Evolutionary conservation across 2,329 filamentous ascomycete genomes (phyloP).

Genomic region (Cordyceps militaris): DNA sequence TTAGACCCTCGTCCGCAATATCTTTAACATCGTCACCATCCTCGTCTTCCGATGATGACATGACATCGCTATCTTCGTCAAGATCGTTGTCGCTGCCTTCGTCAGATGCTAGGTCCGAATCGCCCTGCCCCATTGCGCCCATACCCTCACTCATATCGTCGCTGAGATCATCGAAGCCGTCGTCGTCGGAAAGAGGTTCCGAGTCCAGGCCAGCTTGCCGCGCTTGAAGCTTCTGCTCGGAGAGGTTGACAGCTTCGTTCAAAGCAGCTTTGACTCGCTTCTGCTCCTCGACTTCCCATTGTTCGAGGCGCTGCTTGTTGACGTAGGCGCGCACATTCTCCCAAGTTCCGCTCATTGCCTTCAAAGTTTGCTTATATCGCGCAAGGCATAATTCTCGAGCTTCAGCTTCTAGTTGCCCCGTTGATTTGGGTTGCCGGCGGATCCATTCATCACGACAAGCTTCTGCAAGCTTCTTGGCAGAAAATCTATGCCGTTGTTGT

Average conservation of each 20-base stretch:
- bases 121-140: conserved; percentile 21
- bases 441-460: conserved; percentile 72
- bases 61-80: conserved; percentile 41
- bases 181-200: conserved; percentile 39
- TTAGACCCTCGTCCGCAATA: conserved; percentile 56
- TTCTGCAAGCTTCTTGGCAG: conserved; percentile 72
- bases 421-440: conserved; percentile 63
- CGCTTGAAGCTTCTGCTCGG: conserved; percentile 60
- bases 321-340: conserved; percentile 57
- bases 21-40: conserved; percentile 40
- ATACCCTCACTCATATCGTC: conserved; percentile 37
- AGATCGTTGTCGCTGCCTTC: conserved; percentile 32
- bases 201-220: conserved; percentile 49
- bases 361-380: conserved; percentile 66
- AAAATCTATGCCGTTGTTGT: conserved; percentile 66
- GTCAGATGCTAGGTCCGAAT: conserved; percentile 29
- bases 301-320: conserved; percentile 50
- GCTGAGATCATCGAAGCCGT: conserved; percentile 40
- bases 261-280: conserved; percentile 59
- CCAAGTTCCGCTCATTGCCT: conserved; percentile 49
- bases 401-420: conserved; percentile 77
- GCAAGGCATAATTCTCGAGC: conserved; percentile 58
- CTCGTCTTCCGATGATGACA: conserved; percentile 51
- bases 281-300: conserved; percentile 61
- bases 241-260: conserved; percentile 66